Conservation (phyloP, 176 grass and related monocot species). For the Urochloa ruziziensis region DNA sequence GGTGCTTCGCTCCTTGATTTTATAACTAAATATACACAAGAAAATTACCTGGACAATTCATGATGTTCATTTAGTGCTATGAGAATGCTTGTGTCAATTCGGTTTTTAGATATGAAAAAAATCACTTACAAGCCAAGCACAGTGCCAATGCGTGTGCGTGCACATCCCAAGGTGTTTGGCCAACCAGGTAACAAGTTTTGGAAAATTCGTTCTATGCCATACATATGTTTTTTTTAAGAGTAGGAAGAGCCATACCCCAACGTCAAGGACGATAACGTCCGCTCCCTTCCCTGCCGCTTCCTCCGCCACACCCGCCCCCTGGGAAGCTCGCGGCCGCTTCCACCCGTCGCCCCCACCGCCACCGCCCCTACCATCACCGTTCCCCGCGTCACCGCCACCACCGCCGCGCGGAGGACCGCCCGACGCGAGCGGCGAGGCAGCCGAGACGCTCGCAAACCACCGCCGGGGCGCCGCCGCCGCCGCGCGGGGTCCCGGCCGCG, state of each 20-base stretch:
- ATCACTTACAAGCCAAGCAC: neutral
- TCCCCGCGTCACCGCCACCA: conserved; percentile 26
- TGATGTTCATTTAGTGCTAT: neutral
- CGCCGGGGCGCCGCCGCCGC: conserved; percentile 22
- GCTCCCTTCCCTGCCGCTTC: conserved; percentile 44
- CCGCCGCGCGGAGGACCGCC: conserved; percentile 44
- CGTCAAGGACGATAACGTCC: conserved; percentile 86
- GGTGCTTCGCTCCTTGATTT: neutral
- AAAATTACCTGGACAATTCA: neutral
- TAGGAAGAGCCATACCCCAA: conserved; percentile 57
- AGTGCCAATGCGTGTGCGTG: neutral
- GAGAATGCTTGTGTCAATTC: neutral
- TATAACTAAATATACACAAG: neutral
- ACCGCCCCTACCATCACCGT: conserved; percentile 26
- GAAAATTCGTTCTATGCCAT: neutral
- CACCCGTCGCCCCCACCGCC: conserved; percentile 43
- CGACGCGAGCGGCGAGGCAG: conserved; percentile 42
- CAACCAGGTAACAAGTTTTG: neutral
- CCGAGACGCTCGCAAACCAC: conserved; percentile 78
- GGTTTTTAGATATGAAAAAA: neutral
- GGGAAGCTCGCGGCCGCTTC: conserved; percentile 36
- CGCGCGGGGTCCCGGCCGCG: conserved; percentile 14
- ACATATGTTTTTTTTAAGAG: neutral
- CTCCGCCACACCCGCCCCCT: conserved; percentile 40
- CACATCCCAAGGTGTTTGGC: neutral